Base-by-base conservation (phyloP, 2,329 filamentous ascomycete species). In the Chaetomiaceae sp. region DNA sequence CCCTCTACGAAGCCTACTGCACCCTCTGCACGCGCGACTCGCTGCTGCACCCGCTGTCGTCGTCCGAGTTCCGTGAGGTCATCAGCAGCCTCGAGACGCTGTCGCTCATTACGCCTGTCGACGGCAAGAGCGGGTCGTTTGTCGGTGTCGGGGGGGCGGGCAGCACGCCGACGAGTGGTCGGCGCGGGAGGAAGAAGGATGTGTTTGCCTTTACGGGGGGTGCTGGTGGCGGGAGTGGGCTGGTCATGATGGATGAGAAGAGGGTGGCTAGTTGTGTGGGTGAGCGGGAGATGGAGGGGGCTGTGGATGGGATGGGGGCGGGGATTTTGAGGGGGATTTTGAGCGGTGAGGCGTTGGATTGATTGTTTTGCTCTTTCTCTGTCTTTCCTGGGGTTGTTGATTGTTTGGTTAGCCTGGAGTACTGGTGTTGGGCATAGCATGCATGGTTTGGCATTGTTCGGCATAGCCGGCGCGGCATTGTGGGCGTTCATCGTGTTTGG, bases 41-140 rank as follows among this genome's bases (percentile, higher is more conserved):
- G n/a, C 78, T 95, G 9, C 79, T 99, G 2, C 91, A 96, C 61
- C 89, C 92, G 1, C 80, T 99, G 2, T 94, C 90, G 1, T 87
- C 83, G 64, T 94, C 90, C 5, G 94, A 99, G 69, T 99, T 99
- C 70, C 84, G 91, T 54, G 94, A 99, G 70, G 91, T 99, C 5
- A 78, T 96, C 19, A 85, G 87, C 33, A 95, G 89, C 62, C 72
- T 99, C 48, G 94, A 99, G 73, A 94, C 91, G 0, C 73, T 96
- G 43, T 91, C 89, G 1, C 75, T 97, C 20, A 79, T 96, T 6
- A 86, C 68, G 70, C 85, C 72, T 65, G 88, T 73, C 66, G 89
- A 79, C 74, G 88, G 75, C 63, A 89, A 81, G 74, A 86, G 75
- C 46, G 88, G 82, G 42, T 88, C 79, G 59, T 85, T 88, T 65